Evolutionary conservation across 306 rosid genomes (phyloP), one percentile per base, ranked within the genome.

Genomic region (Fragaria ananassa): DNA sequence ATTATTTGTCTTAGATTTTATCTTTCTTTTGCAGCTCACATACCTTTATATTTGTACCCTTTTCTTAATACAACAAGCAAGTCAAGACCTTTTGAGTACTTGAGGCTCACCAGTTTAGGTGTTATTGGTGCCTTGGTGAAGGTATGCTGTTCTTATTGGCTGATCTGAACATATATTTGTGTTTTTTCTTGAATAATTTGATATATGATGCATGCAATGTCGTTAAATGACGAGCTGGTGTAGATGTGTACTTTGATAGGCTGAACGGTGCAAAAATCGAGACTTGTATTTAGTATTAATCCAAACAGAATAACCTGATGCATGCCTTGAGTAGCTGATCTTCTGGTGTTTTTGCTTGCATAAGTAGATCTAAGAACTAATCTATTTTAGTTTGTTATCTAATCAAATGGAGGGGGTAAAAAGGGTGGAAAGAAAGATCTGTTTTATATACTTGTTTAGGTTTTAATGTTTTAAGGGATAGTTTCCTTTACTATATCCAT

Each of bases 61-160:
- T 88, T 91, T 78, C 97, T 93, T 19, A 88, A 86, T 77, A 88
- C 97, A 45, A 89, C 93, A 49, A 83, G 88, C 87, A 88, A 85
- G 89, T 87, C 91, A 46, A 79, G 89, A 77, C 96, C 92, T 6
- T 93, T 88, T 49, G 98, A 93, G 83, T 84, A 83, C 85, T 83
- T 93, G 87, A 89, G 98, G 81, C 90, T 93, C 44, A 88, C 96
- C 64, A 89, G 93, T 84, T 88, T 93, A 64, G 98, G 98, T 76
- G 96, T 93, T 80, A 89, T 93, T 73, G 96, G 91, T 66, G 98
- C 98, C 45, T 69, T 91, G 76, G 98, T 88, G 87, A 91, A 93
- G 97, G 98, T 93, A 85, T 45, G 73, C 49, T 70, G 19, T 68
- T 46, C 72, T 74, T 71, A 29, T 58, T 74, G n/a, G 19, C 47